These are phyloP conservation scores for Puccinia hordei DNA, from an alignment of 1,284 basidiomycete genomes.

Conservation along the genomic window DNA sequence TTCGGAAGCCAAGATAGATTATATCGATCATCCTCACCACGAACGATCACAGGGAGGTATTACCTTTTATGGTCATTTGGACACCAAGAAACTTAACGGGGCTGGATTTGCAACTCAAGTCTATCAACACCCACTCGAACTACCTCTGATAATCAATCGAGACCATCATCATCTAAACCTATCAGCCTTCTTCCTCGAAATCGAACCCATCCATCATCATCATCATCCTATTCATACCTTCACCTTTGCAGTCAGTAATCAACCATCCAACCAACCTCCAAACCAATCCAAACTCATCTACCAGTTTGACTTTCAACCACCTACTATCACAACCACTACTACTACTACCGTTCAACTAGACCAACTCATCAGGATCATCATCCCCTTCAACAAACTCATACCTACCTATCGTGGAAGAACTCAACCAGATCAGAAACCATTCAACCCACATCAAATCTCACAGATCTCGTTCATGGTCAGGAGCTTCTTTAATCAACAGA, in stretches of 20 bases:
- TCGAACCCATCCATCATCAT: neutral
- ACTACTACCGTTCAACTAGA: neutral
- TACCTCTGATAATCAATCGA: neutral
- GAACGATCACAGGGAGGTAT: neutral
- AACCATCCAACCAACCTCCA: too few species aligned
- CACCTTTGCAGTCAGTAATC: neutral
- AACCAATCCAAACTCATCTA: neutral
- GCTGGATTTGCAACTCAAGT: constrained; percentile 37
- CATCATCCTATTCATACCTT: neutral
- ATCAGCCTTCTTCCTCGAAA: neutral
- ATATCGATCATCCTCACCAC: neutral
- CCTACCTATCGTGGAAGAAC: constrained; percentile 15
- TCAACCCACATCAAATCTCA: constrained; percentile 4
- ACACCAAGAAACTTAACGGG: constrained; percentile 11
- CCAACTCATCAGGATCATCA: neutral
- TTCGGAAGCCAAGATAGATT: neutral
- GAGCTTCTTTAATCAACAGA: constrained; percentile 36
- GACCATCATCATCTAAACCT: too few species aligned
- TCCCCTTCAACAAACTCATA: constrained; percentile 23
- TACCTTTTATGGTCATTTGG: constrained; percentile 21
- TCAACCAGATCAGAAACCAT: neutral
- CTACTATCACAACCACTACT: neutral
- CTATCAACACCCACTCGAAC: neutral
- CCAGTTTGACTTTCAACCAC: neutral
- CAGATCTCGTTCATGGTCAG: constrained; percentile 37